Evolutionary conservation across 768 basidiomycete species (phyloP), one percentile per base, ranked within the genome.

Genomic region (Boletus reticuloceps): DNA sequence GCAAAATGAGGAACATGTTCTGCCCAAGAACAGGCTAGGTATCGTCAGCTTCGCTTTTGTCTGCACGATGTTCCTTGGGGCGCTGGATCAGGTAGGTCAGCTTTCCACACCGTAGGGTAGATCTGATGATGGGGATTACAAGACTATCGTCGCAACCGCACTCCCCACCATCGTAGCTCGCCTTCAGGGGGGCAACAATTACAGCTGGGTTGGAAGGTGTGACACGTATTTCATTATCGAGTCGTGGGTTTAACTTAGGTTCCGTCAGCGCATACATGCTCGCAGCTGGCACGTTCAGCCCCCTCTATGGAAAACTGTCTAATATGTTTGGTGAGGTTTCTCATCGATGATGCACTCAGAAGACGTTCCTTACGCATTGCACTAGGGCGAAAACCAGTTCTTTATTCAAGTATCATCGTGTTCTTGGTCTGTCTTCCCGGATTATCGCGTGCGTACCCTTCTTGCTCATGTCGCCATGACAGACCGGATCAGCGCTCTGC

Each of bases 401-500:
- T 92, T 2, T 90, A 85, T 59, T 58, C 79, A 1, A 79, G 79
- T 4, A 88, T 93, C 34, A 25, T 72, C n/a, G 64, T 84, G 6
- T 94, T 92, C 68, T 68, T 92, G 50, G 50, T 50, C 8, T 32
- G 49, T 41, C 32, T 11, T 40, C 20, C 31, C 13, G 48, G 17
- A 36, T 34, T 22, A 19, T 5, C 12, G 20, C 14, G 13, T 40
- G 19, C 5, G 12, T 17, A 22, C 13, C 29, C 29, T 27, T 27
- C 27, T 29, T 29, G 29, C 29, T 29, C 29, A 29, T 8, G 29
- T 29, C 29, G 8, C 29, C 8, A 29, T 9, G 29, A 29, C 61
- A 88, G 87, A 68, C 89, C 57, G 89, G 88, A 29, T 90, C 88
- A 7, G 89, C 88, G 4, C 71, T 93, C 41, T 91, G 89, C 63